Base-by-base conservation (phyloP, 2,329 filamentous ascomycete genomes). In the Aspergillaceae sp. region DNA sequence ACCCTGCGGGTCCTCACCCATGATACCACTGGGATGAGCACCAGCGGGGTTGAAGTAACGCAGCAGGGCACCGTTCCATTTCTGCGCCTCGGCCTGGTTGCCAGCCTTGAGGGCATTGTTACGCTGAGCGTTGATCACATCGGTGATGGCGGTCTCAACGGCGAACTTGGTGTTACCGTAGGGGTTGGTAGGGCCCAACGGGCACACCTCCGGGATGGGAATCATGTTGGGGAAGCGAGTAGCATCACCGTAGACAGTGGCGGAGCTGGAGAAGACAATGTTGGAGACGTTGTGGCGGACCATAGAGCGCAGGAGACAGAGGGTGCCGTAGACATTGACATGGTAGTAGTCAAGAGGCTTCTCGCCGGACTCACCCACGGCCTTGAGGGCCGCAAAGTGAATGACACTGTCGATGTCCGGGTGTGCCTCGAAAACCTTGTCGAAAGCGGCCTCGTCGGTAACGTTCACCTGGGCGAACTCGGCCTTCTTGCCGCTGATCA, bases 21-120 rank as follows among this genome's bases (percentile, higher is more conserved):
- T 95, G 68, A 98, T 82, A 47, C 92, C 94, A 60, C 82, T 91
- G 41, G 94, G 92, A 70, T 98, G 92, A 47, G 89, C 85, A 60
- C 92, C 92, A 48, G 86, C 88, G 29, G 92, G 92, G 78, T 98
- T 98, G 77, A 98, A 98, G 75, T 98, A 98, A 59, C 92, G 82
- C 59, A 98, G 77, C 55, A 97, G 75, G 37, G 91, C 92, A 47
- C 80, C 92, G 69, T 97, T 97, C 87, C 87, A 97, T 61, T 88
- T 82, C 61, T 88, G 80, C 46, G 74, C 82, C 33, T 80, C 76
- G 26, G 56, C 57, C 70, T 74, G 81, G 29, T 91, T 84, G 52
- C 86, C 87, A 10, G 78, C 82, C 75, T 94, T 95, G 71, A 82
- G 78, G 47, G 83, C 76, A 59, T 88, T 90, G 68, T 79, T 85